Evolutionary conservation across 2,329 filamentous ascomycete genomes (phyloP).

Genomic region (Capronia coronata): DNA sequence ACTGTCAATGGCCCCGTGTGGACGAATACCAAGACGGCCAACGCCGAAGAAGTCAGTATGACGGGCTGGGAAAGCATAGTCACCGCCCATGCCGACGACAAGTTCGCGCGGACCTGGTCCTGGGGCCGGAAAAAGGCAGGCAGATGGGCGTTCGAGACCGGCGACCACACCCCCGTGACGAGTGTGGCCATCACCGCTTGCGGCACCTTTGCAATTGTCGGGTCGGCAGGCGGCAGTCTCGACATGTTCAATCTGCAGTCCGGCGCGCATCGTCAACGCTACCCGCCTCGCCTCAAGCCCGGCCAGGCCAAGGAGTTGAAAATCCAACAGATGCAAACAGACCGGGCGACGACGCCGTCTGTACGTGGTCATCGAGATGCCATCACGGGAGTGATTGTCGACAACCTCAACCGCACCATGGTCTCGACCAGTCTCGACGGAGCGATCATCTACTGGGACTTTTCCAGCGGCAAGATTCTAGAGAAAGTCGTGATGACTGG

Average conservation of each 20-base stretch:
- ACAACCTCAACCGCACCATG: constrained; percentile 78
- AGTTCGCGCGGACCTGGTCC: constrained; percentile 89
- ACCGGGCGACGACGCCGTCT: constrained; percentile 40
- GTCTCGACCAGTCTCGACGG: constrained; percentile 86
- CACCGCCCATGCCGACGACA: constrained; percentile 81
- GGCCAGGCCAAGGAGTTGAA: constrained; percentile 71
- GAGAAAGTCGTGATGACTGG: constrained; percentile 82
- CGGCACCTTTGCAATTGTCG: constrained; percentile 86
- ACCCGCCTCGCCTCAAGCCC: constrained; percentile 71
- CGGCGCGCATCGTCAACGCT: constrained; percentile 77
- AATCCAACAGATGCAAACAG: constrained; percentile 52
- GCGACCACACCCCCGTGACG: constrained; percentile 52
- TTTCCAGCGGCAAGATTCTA: constrained; percentile 70
- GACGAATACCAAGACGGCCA: constrained; percentile 66
- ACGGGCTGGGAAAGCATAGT: constrained; percentile 97
- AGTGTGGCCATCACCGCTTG: constrained; percentile 86
- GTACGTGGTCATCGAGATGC: constrained; percentile 70
- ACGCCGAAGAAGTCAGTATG: constrained; percentile 64
- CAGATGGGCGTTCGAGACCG: constrained; percentile 83
- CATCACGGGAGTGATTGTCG: constrained; percentile 79
- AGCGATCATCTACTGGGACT: constrained; percentile 96
- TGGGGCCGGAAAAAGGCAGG: constrained; percentile 93
- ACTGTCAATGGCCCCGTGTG: constrained; percentile 73
- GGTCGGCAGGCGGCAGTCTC: constrained; percentile 73
- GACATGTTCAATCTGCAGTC: constrained; percentile 98